Evolutionary conservation across 441 rosid species (phyloP).

Genomic region (Gossypium schwendimanii): DNA sequence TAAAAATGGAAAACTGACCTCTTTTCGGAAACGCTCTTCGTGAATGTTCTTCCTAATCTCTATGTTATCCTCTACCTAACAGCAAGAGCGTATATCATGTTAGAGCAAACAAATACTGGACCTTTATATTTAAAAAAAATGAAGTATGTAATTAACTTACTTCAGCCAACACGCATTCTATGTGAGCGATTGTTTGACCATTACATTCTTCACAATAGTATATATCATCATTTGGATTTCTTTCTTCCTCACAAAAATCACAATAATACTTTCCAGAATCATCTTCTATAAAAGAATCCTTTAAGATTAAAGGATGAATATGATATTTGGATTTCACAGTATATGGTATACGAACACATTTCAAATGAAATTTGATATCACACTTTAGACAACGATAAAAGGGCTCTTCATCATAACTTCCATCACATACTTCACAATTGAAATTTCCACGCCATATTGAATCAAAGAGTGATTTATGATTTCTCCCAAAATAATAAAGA

Average conservation of each 20-base stretch:
- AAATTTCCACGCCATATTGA: no score
- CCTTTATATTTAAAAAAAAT: neutral
- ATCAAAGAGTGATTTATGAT: neutral
- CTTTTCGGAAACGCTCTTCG: neutral
- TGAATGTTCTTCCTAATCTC: neutral
- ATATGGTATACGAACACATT: neutral
- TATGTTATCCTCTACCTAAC: neutral
- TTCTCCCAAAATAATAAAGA: neutral
- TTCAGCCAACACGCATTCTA: neutral
- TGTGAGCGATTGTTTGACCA: neutral
- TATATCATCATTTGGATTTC: neutral
- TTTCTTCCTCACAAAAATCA: neutral
- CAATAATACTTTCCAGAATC: neutral
- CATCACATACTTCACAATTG: neutral
- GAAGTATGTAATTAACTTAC: neutral
- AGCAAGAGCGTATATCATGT: neutral
- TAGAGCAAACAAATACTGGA: neutral
- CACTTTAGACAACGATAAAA: no score
- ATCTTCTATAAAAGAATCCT: neutral
- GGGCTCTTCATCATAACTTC: neutral
- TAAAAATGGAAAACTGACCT: neutral
- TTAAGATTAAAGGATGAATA: neutral
- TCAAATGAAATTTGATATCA: no score
- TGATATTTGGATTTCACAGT: neutral
- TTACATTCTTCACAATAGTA: neutral